phyloP scores from a whole-genome alignment of 345 rosid species.

The Gossypium raimondii region DNA sequence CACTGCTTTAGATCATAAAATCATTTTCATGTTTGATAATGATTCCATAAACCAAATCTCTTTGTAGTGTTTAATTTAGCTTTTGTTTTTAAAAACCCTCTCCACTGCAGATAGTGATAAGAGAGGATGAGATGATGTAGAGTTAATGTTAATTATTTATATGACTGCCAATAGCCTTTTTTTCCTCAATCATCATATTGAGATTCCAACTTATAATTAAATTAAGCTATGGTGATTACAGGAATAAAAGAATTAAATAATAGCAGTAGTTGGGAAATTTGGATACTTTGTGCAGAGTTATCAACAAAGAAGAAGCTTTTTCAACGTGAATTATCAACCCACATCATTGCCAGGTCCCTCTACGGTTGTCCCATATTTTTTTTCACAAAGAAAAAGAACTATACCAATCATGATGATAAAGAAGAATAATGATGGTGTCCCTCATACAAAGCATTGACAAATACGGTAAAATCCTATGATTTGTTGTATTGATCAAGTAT shows the following conservation, averaged over 20 bases:
- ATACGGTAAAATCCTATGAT: no score
- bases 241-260: not conserved
- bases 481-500: no score
- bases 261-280: slow-evolving; percentile 18
- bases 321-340: slow-evolving; percentile 9
- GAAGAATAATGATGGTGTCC: not conserved
- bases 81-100: slow-evolving; percentile 11
- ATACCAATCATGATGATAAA: not conserved
- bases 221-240: not conserved
- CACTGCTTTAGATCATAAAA: not conserved
- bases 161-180: not conserved
- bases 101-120: slow-evolving; percentile 27
- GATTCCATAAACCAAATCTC: slow-evolving; percentile 1
- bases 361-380: not conserved
- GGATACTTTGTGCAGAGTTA: slow-evolving; percentile 7
- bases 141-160: slow-evolving; percentile 5
- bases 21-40: not conserved
- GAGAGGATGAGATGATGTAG: slow-evolving; percentile 33
- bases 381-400: not conserved
- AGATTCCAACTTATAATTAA: not conserved
- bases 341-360: slow-evolving; percentile 14
- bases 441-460: not conserved
- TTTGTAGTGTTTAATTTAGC: not conserved
- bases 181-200: not conserved
- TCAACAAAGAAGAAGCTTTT: not conserved